Conservation (phyloP, 208 protist species). For the Wallacemonas sp. region DNA sequence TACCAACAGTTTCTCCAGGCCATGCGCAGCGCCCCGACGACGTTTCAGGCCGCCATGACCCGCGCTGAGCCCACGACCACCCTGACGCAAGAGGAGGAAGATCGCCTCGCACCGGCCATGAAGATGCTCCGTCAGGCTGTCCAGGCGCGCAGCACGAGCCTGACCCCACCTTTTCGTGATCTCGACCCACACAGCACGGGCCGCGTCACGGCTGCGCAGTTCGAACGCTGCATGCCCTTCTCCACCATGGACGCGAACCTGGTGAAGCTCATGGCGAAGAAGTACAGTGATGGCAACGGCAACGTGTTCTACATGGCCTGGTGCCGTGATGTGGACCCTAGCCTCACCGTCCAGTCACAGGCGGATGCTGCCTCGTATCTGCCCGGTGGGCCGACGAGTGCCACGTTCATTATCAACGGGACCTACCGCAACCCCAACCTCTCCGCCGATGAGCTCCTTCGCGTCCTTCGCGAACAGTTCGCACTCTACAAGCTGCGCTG, state of each 20-base stretch:
- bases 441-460: conserved; percentile 50
- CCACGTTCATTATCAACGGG: conserved; percentile 18
- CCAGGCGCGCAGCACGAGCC: conserved; percentile 40
- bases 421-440: conserved; percentile 37
- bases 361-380: neutral
- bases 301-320: conserved; percentile 76
- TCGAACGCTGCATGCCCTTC: conserved; percentile 71
- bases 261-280: conserved; percentile 58
- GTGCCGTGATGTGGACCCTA: conserved; percentile 68
- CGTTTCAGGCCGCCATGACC: conserved; percentile 30
- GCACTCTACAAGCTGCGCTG: conserved; percentile 74
- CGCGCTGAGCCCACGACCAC: conserved; percentile 19
- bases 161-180: conserved; percentile 70
- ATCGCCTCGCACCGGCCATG: conserved; percentile 27
- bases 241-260: conserved; percentile 11
- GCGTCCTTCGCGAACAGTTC: conserved; percentile 64
- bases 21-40: conserved; percentile 34
- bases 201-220: conserved; percentile 66
- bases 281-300: conserved; percentile 72
- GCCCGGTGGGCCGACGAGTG: neutral
- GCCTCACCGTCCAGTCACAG: conserved; percentile 10
- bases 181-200: conserved; percentile 76
- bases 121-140: conserved; percentile 50
- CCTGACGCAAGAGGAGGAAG: conserved; percentile 57
- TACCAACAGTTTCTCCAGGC: conserved; percentile 53